phyloP scores from a whole-genome alignment of 179 eudicot genomes.

The Silene coronaria region DNA sequence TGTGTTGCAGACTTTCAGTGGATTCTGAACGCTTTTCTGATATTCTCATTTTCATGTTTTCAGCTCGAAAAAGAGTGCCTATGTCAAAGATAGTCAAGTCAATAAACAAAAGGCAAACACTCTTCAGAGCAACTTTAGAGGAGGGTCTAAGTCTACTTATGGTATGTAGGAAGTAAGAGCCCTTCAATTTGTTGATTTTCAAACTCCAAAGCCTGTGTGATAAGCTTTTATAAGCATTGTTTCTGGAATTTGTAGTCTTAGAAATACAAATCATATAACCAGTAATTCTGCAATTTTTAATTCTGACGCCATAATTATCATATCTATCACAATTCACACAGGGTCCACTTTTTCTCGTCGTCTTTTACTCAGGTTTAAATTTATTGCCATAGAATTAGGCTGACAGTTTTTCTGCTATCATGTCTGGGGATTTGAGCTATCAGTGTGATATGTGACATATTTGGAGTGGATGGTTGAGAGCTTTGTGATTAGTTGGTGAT shows the following conservation, averaged over 20 bases:
- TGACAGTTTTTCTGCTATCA: no score
- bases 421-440: no score
- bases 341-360: no score
- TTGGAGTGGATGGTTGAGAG: no score
- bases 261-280: background rate
- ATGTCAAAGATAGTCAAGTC: conserved; percentile 37
- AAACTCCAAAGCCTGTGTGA: background rate
- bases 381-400: no score
- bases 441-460: no score
- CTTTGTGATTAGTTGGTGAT: no score
- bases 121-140: conserved; percentile 43
- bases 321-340: no score
- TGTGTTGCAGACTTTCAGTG: background rate
- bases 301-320: no score
- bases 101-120: conserved; percentile 59
- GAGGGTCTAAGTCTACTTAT: conserved; percentile 33
- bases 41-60: conserved; percentile 8
- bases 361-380: no score
- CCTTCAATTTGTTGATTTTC: background rate
- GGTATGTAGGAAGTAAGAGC: conserved; percentile 35
- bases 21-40: conserved; percentile 6
- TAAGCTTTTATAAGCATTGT: background rate
- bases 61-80: conserved; percentile 33
- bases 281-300: background rate
- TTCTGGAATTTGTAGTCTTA: background rate